Evolutionary conservation across 345 rosid species (phyloP), one percentile per base, ranked within the genome.

Genomic region (Eucalyptus polybractea): DNA sequence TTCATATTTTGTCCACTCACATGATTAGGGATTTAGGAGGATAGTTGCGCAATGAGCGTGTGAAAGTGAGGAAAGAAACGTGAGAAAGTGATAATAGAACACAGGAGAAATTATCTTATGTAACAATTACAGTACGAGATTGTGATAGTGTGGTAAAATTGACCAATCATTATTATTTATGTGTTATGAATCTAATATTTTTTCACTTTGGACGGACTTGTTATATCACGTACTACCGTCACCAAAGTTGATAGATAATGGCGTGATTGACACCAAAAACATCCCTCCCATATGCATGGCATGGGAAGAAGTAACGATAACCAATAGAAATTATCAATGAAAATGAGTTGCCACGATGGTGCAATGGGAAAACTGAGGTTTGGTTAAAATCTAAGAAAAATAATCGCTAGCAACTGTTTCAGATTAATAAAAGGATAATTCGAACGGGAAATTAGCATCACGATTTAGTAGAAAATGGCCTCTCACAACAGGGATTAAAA

Each of bases 111-210:
- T 12, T 3, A 65, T 65, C 72, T 65, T n/a, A 7, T 1, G 37
- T 7, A 16, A 65, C 9, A 15, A 65, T n/a, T 7, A n/a, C 0
- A n/a, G 8, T n/a, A n/a, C 0, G 19, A 29, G 37, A n/a, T 7
- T n/a, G 10, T n/a, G 37, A 65, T 65, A 16, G 19, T n/a, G 16
- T 6, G 76, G 10, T 65, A 4, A 65, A 65, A 65, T 14, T 14
- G 37, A n/a, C 19, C 10, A 65, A 65, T 65, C 15, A n/a, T 4
- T 31, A 14, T 65, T 65, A 13, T 65, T 4, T 7, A 14, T 31
- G 10, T 65, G 21, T n/a, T n/a, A 7, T 2, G 72, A 65, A 7
- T 29, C 9, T 65, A 7, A 65, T 13, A 3, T 1, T 1, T 29
- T 65, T 14, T 65, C 21, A 14, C 76, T 65, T 65, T 7, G 19